Base-by-base conservation (phyloP, 2,329 filamentous ascomycete species). In the Calonectria hongkongensis region DNA sequence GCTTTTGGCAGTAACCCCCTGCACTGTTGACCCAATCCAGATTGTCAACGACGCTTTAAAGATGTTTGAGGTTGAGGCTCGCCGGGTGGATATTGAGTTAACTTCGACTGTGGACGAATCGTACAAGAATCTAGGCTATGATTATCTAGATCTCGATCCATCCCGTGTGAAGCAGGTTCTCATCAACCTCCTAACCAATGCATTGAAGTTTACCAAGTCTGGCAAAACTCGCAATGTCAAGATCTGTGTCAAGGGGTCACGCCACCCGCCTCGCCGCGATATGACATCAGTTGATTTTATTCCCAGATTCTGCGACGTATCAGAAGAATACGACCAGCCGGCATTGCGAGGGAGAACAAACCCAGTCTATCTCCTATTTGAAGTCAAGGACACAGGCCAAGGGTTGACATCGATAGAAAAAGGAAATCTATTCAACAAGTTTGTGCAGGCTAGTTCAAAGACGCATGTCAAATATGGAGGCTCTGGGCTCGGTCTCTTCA, bases 391-490 rank as follows among this genome's bases (percentile, higher is more conserved):
- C 78, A 95, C 94, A 0, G 94, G 94, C 1, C 91, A 94, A 65
- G 94, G 94, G 0, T 86, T 97, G 16, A 93, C 88, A 3, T 88
- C 91, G 4, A 89, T 92, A 69, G 94, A 95, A 80, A 94, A 93
- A 84, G 92, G 93, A 63, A 88, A 92, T 56, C 87, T 97, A 0
- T 97, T 96, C 83, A 91, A 95, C 76, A 90, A 94, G 27, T 97
- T 97, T 81, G 92, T 93, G 8, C 94, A 96, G 83, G 93, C 94
- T 0, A 94, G 91, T 27, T 92, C 93, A 2, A 90, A 91, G 63
- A 95, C 94, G 0, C 94, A 95, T 75, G 91, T 95, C 18, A 91
- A 94, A 76, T 95, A 96, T 75, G 94, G 94, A 27, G 94, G 94
- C 0, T 94, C 92, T 0, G 94, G 94, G 0, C 87, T 97, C 1